phyloP scores from a whole-genome alignment of 495 filamentous ascomycete genomes.

The Daldinia decipiens region DNA sequence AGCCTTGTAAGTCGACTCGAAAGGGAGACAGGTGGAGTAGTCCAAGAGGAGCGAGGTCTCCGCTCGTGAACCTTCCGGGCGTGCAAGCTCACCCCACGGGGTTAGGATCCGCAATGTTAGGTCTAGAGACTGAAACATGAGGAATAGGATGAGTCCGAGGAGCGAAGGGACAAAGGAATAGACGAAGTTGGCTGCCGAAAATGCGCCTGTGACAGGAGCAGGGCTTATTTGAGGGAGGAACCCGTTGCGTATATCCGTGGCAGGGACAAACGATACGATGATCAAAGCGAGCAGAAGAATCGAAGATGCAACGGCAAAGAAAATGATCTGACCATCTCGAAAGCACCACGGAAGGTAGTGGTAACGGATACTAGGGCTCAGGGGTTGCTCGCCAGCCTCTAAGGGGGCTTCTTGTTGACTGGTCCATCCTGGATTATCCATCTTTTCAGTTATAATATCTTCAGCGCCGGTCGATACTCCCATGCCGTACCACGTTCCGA shows the following conservation, averaged over 20 bases:
- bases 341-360: constrained; percentile 85
- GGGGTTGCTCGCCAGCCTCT: constrained; percentile 31
- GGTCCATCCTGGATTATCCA: constrained; percentile 29
- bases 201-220: constrained; percentile 69
- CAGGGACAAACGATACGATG: constrained; percentile 76
- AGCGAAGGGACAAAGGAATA: constrained; percentile 85
- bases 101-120: constrained; percentile 76
- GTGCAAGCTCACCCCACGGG: constrained; percentile 74
- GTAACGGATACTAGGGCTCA: constrained; percentile 56
- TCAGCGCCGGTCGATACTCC: constrained; percentile 51
- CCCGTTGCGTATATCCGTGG: constrained; percentile 69
- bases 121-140: constrained; percentile 81
- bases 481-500: constrained; percentile 57
- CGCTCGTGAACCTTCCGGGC: constrained; percentile 67
- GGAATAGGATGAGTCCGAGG: constrained; percentile 78
- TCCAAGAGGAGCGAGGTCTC: constrained; percentile 76
- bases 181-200: constrained; percentile 86
- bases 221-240: constrained; percentile 75
- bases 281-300: constrained; percentile 77
- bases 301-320: constrained; percentile 69
- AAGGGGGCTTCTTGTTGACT: constrained; percentile 37
- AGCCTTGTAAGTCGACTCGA: constrained; percentile 71
- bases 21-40: constrained; percentile 72
- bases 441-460: constrained; percentile 42
- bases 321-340: constrained; percentile 67